A percentile compares a stretch with the other conserved stretches of the same genome.
Evolutionary conservation across 176 grass and related monocot species (phyloP).

Genomic region (Carex pumila): DNA sequence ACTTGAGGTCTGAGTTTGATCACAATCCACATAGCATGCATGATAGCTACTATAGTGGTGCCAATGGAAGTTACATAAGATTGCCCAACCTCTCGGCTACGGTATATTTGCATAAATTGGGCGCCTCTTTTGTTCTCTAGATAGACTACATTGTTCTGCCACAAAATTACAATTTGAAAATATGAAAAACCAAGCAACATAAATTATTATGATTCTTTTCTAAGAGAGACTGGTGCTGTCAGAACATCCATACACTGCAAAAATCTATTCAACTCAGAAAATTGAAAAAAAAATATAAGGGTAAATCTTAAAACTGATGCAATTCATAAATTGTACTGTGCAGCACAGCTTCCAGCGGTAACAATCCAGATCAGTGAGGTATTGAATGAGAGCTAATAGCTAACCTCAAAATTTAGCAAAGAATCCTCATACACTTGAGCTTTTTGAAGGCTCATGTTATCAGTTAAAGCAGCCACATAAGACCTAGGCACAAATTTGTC

Average conservation of each 20-base stretch:
- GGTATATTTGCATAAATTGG: slow-evolving; percentile 79
- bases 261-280: neutral
- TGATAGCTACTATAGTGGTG: slow-evolving; percentile 68
- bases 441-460: slow-evolving; percentile 92
- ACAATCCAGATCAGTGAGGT: neutral
- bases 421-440: slow-evolving; percentile 71
- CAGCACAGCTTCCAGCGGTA: neutral
- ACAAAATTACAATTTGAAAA: slow-evolving; percentile 10
- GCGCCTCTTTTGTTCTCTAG: slow-evolving; percentile 24
- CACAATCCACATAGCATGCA: slow-evolving; percentile 79
- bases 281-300: neutral
- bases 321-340: neutral
- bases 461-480: slow-evolving; percentile 81
- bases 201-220: neutral
- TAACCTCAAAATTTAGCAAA: slow-evolving; percentile 28
- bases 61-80: slow-evolving; percentile 79
- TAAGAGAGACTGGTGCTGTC: neutral
- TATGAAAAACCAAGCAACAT: neutral
- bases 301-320: neutral
- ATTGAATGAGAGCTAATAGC: neutral
- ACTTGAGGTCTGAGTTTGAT: slow-evolving; percentile 82
- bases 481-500: slow-evolving; percentile 72
- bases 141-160: slow-evolving; percentile 34
- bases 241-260: neutral
- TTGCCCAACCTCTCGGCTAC: slow-evolving; percentile 94